Conservation (phyloP, 2,329 filamentous ascomycete species). For the Colletotrichum nymphaeae region DNA sequence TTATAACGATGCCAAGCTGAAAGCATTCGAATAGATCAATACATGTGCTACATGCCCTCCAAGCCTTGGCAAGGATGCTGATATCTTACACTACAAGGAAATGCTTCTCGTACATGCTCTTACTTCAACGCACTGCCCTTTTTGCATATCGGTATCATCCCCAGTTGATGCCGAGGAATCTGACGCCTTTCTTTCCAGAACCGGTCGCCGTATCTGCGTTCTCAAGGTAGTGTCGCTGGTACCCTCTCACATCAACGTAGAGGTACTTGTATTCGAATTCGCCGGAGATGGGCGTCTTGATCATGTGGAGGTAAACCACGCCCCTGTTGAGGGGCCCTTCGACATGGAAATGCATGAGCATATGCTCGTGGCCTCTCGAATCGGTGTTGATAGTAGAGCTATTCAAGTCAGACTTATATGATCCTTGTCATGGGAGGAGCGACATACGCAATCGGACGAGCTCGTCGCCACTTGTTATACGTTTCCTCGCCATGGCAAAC, state of each 20-base stretch:
- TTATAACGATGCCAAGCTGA: not conserved
- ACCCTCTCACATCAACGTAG: constrained; percentile 81
- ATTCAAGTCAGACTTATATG: constrained; percentile 40
- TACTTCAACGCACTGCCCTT: not conserved
- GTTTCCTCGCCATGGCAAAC: constrained; percentile 85
- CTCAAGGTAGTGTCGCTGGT: constrained; percentile 74
- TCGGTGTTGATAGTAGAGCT: constrained; percentile 79
- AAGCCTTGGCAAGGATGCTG: not conserved
- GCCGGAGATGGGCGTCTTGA: constrained; percentile 70
- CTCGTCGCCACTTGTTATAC: constrained; percentile 81
- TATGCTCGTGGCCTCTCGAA: constrained; percentile 79
- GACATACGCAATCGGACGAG: constrained; percentile 69
- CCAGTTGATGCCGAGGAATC: constrained; percentile 74
- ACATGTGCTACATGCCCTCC: not conserved
- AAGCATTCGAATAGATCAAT: not conserved
- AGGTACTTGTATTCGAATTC: constrained; percentile 85
- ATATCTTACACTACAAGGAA: constrained; percentile 2
- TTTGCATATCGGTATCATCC: constrained; percentile 41
- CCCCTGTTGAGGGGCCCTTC: constrained; percentile 82
- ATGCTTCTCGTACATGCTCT: not conserved
- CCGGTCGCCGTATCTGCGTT: constrained; percentile 61
- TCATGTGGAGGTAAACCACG: constrained; percentile 81
- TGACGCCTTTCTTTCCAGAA: constrained; percentile 57
- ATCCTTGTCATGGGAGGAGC: not conserved
- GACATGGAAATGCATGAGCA: constrained; percentile 89